phyloP scores from a whole-genome alignment of 202 grass and related monocot genomes.

The Digitaria exilis region DNA sequence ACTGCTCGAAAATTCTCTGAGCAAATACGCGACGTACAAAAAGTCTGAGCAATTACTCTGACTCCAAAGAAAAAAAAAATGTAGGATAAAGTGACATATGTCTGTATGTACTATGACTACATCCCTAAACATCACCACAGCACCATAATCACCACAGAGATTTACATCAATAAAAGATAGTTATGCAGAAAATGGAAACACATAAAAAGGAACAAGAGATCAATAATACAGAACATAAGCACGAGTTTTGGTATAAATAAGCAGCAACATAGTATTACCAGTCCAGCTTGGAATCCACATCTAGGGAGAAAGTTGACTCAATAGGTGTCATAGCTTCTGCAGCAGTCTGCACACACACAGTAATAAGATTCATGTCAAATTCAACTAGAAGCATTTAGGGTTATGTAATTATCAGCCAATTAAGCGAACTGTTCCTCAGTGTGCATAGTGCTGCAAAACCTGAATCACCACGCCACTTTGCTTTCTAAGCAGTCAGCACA shows the following conservation, averaged over 20 bases:
- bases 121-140: not conserved
- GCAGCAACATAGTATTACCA: constrained; percentile 61
- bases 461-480: constrained; percentile 19
- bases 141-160: not conserved
- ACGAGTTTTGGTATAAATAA: constrained; percentile 30
- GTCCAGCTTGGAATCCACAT: constrained; percentile 97
- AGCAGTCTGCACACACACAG: constrained; percentile 79
- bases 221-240: constrained; percentile 27
- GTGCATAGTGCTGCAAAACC: not conserved
- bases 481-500: constrained; percentile 27
- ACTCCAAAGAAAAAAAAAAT: not conserved
- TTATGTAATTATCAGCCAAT: not conserved
- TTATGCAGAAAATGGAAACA: not conserved
- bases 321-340: constrained; percentile 99
- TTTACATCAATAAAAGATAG: not conserved
- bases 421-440: not conserved
- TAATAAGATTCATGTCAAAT: constrained; percentile 24
- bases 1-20: not conserved
- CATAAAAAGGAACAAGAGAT: not conserved
- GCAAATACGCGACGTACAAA: not conserved
- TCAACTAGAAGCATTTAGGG: constrained; percentile 30
- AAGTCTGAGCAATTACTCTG: not conserved
- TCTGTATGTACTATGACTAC: not conserved
- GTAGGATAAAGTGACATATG: not conserved
- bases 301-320: constrained; percentile 98